Evolutionary conservation across 495 filamentous ascomycete genomes (phyloP).

Genomic region (Amorphotheca resinae): DNA sequence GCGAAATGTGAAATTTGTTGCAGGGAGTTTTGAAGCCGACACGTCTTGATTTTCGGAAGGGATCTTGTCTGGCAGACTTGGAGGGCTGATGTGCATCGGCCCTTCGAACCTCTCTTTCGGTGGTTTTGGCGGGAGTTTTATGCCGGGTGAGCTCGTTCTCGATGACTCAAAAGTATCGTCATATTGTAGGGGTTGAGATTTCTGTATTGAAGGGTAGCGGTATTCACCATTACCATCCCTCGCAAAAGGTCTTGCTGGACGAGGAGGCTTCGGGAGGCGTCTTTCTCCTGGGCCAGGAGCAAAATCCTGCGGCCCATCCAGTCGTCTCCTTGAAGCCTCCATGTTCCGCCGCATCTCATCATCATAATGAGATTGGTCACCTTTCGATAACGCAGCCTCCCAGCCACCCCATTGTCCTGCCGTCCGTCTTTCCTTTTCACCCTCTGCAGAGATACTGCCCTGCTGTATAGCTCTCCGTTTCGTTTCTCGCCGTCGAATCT

Average conservation of each 20-base stretch:
- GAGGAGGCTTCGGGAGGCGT: constrained; percentile 6
- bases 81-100: constrained; percentile 2
- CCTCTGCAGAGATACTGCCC: constrained; percentile 38
- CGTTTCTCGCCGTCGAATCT: constrained; percentile 49
- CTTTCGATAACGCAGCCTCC: constrained; percentile 20
- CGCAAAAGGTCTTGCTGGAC: background rate
- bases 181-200: constrained; percentile 31
- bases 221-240: constrained; percentile 23
- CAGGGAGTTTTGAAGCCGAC: constrained; percentile 17
- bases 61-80: constrained; percentile 12
- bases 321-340: constrained; percentile 30
- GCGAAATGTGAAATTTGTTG: constrained; percentile 55
- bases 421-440: constrained; percentile 41
- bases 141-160: background rate
- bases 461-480: constrained; percentile 32
- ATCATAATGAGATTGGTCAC: constrained; percentile 22
- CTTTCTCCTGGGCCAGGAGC: constrained; percentile 6
- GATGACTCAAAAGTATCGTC: constrained; percentile 14
- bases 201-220: constrained; percentile 37
- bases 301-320: constrained; percentile 26
- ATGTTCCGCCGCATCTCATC: constrained; percentile 36
- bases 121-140: constrained; percentile 29
- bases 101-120: constrained; percentile 26
- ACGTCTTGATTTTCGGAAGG: constrained; percentile 10
- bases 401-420: constrained; percentile 55